phyloP scores from a whole-genome alignment of 768 basidiomycete genomes.

The Zangia roseola region DNA sequence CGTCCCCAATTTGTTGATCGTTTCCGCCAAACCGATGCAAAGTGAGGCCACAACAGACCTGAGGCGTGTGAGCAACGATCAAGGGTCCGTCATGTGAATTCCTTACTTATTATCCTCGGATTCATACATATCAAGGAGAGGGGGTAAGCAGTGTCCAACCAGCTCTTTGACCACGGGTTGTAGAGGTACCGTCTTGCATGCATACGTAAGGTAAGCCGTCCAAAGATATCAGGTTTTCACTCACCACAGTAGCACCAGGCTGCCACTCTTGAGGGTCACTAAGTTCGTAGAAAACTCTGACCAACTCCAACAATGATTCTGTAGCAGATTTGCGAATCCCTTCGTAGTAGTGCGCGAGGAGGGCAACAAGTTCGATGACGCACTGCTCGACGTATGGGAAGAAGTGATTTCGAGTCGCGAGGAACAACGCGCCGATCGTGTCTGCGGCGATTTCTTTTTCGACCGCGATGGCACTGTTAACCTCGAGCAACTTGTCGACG shows the following conservation, averaged over 20 bases:
- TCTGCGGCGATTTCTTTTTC: conserved; percentile 99
- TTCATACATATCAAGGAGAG: conserved; percentile 85
- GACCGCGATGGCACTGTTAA: conserved; percentile 94
- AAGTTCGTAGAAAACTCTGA: conserved; percentile 89
- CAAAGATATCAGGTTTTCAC: conserved; percentile 25
- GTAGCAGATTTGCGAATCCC: conserved; percentile 94
- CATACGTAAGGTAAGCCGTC: conserved; percentile 6
- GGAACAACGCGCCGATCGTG: conserved; percentile 89
- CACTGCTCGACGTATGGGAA: conserved; percentile 86
- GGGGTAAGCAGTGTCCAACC: conserved; percentile 67
- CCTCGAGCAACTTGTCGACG: conserved; percentile 84
- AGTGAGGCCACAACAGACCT: conserved; percentile 88
- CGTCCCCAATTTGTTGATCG: conserved; percentile 89
- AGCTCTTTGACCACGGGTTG: conserved; percentile 75
- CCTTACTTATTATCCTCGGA: conserved; percentile 97
- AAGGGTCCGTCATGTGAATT: not conserved
- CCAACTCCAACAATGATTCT: conserved; percentile 82
- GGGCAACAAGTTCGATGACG: conserved; percentile 72
- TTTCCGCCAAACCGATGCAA: conserved; percentile 87
- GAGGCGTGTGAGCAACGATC: conserved; percentile 13
- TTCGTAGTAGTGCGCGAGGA: conserved; percentile 93
- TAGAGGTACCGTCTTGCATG: conserved; percentile 44
- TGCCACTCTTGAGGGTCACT: conserved; percentile 82
- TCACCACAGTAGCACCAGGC: conserved; percentile 64
- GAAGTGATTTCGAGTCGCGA: conserved; percentile 79